These are phyloP conservation scores for Berberis vulgaris DNA, from an alignment of 164 flowering plant genomes.

Conservation along the genomic window DNA sequence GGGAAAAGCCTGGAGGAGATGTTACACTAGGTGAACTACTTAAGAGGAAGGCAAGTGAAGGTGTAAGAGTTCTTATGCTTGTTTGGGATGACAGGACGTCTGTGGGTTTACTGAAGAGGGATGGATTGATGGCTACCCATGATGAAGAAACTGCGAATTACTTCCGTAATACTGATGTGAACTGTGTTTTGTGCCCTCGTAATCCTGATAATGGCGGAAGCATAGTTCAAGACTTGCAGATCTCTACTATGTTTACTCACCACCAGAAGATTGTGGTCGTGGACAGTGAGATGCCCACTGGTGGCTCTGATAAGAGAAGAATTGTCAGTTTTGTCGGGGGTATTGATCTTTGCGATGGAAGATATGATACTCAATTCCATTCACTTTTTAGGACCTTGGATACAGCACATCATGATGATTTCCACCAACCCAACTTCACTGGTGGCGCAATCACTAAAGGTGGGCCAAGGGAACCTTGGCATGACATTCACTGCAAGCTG, in stretches of 20 bases:
- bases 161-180: not conserved
- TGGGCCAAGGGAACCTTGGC: conserved; percentile 1
- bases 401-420: not conserved
- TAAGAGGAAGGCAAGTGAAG: not conserved
- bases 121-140: not conserved
- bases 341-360: not conserved
- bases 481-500: conserved; percentile 2
- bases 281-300: not conserved
- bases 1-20: not conserved
- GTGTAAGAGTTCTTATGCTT: not conserved
- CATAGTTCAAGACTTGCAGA: not conserved
- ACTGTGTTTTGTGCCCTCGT: conserved; percentile 1
- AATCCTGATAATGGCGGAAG: not conserved
- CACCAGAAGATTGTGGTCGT: not conserved
- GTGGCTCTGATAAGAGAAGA: not conserved
- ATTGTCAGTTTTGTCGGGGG: not conserved
- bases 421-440: not conserved
- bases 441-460: not conserved
- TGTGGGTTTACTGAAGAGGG: not conserved
- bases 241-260: conserved; percentile 1
- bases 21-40: not conserved
- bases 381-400: not conserved
- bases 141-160: not conserved
- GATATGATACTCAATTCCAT: not conserved
- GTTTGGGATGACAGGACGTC: conserved; percentile 2